Base-by-base conservation (phyloP, 345 rosid genomes). In the Lepidium didymum region DNA sequence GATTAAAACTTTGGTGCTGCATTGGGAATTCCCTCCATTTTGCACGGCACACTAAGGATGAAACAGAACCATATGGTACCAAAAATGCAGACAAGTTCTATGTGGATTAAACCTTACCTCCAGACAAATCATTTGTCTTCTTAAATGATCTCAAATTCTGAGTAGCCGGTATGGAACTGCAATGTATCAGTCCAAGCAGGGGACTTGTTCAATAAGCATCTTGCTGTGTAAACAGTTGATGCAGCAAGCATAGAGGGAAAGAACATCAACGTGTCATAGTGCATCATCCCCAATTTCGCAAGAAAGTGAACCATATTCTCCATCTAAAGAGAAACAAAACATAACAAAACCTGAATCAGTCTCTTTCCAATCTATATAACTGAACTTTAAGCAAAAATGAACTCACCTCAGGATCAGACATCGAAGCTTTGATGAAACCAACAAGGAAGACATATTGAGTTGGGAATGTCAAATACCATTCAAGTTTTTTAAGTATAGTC, bases 1-100 rank as follows among this genome's bases (percentile, higher is more conserved):
- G 79, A 63, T 79, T 90, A n/a, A 62, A 79, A 76, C 70, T 78
- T 4, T 87, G 84, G 35, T 82, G 92, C 75, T 79, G 96, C 81
- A 90, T 79, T 1, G 99, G 97, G 43, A 91, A 79, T 52, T 91
- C 97, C 62, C 87, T 94, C 97, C 97, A 94, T 73, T 85, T 89
- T 1, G 91, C 87, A 63, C 92, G 72, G 72, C 99, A 94, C 65
- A 94, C 89, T 2, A n/a, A n/a, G n/a, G n/a, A n/a, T n/a, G n/a
- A n/a, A n/a, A n/a, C n/a, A n/a, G n/a, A n/a, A n/a, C n/a, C n/a
- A n/a, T n/a, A n/a, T n/a, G n/a, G n/a, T n/a, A n/a, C n/a, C n/a
- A n/a, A n/a, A n/a, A n/a, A n/a, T n/a, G n/a, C n/a, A n/a, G n/a
- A n/a, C n/a, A n/a, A n/a, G n/a, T n/a, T n/a, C n/a, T n/a, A n/a